Base-by-base conservation (phyloP, 1,139 yeast species). In the Suhomyces chickasaworum region DNA sequence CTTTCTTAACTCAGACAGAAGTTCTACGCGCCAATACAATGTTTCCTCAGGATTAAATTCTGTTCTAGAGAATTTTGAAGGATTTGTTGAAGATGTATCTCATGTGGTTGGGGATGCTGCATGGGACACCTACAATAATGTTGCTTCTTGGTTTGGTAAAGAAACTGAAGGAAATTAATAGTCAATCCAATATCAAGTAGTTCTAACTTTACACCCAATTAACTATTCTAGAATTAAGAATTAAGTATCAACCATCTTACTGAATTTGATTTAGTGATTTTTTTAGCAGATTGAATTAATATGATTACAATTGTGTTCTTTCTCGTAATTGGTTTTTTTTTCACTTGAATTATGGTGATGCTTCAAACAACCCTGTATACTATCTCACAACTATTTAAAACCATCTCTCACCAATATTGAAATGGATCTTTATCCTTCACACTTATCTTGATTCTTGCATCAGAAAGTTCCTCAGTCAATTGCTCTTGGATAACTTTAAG, bases 391-490 rank as follows among this genome's bases (percentile, higher is more conserved):
- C n/a, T n/a, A n/a, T n/a, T n/a, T n/a, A n/a, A n/a, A n/a, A n/a
- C n/a, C n/a, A n/a, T n/a, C n/a, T n/a, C 7, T 41, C 47, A 53
- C 52, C 52, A 50, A 21, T 47, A 40, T 46, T 66, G 61, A 48
- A 73, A 77, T 2, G 89, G 89, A 59, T 85, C 91, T 37, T 57
- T 63, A 56, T 85, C 91, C 0, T 66, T 58, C 39, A 65, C 53
- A 55, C 87, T 80, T 25, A 84, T 68, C 1, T 54, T 49, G n/a
- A 85, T 69, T 12, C 68, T 70, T 6, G 72, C 59, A 7, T 72
- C 74, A 0, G 65, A 60, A 53, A 83, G 77, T 44, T 79, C 83
- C 10, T 58, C 53, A 40, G 66, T 57, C 47, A 89, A 69, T 49
- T 77, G 77, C 31, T 72, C 64, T 53, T 75, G 73, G 66, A 93